Evolutionary conservation across 192 early-diverging fungal genomes (phyloP).

Genomic region (Allomyces macrogynus): DNA sequence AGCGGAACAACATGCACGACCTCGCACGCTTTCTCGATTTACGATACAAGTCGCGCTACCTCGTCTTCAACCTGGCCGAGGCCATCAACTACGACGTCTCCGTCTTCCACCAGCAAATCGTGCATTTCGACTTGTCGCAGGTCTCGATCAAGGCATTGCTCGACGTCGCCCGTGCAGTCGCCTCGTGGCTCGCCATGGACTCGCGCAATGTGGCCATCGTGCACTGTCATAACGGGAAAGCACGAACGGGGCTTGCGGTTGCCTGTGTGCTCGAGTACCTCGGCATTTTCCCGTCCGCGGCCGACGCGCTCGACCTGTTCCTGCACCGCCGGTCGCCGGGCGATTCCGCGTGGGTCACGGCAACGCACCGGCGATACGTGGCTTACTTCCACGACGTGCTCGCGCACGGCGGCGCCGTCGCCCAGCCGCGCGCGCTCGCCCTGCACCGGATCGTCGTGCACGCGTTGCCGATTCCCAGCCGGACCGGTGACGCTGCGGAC

Average conservation of each 20-base stretch:
- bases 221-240: constrained; percentile 29
- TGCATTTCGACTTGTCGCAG: constrained; percentile 22
- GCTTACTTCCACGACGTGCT: constrained; percentile 30
- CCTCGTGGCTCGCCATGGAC: constrained; percentile 27
- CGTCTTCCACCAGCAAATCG: constrained; percentile 23
- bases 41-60: constrained; percentile 21
- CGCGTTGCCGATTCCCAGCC: no score
- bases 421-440: no score
- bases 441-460: no score
- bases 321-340: constrained; percentile 12
- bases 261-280: constrained; percentile 24
- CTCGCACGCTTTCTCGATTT: constrained; percentile 24
- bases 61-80: constrained; percentile 37
- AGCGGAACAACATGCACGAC: constrained; percentile 25
- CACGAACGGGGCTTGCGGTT: constrained; percentile 19
- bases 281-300: constrained; percentile 19
- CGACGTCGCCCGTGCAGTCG: constrained; percentile 28
- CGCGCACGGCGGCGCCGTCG: constrained; percentile 11
- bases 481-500: no score
- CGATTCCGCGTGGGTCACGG: constrained; percentile 17
- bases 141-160: constrained; percentile 24
- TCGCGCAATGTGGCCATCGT: constrained; percentile 24
- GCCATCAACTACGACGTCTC: constrained; percentile 17
- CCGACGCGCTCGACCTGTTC: constrained; percentile 30
- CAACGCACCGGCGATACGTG: constrained; percentile 23